Conservation (phyloP, 805 yeast genomes). For the Myxozyma kluyveri region DNA sequence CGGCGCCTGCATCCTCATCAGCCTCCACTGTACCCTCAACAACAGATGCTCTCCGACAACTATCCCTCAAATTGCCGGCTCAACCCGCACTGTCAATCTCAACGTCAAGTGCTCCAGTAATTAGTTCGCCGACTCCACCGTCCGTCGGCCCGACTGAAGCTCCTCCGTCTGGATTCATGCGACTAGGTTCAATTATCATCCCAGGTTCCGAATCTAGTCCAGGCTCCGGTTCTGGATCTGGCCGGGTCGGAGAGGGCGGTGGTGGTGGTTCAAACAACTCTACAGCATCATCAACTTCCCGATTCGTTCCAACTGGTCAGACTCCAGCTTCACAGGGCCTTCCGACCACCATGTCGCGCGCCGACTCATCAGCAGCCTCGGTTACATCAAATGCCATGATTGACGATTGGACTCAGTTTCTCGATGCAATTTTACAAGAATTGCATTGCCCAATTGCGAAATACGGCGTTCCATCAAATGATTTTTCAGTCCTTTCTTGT, state of each 20-base stretch:
- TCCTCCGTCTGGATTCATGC: neutral
- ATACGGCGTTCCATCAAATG: conserved; percentile 27
- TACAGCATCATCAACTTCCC: neutral
- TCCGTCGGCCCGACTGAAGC: too few relatives aligned
- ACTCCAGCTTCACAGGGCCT: neutral
- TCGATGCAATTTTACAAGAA: conserved; percentile 24
- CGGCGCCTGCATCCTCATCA: neutral
- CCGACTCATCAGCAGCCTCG: conserved; percentile 9
- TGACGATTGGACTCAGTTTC: conserved; percentile 27
- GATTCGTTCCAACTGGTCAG: neutral
- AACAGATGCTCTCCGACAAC: too few relatives aligned
- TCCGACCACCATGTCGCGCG: neutral
- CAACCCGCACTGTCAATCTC: too few relatives aligned
- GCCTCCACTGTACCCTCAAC: too few relatives aligned
- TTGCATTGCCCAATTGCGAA: conserved; percentile 28
- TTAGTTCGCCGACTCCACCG: too few relatives aligned
- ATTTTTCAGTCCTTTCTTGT: conserved; percentile 27
- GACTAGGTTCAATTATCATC: neutral
- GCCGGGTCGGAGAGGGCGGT: neutral
- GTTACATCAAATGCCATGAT: conserved; percentile 14
- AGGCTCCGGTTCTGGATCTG: neutral
- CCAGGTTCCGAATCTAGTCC: neutral
- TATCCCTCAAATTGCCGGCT: too few relatives aligned
- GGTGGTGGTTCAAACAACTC: neutral
- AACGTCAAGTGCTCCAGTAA: too few relatives aligned